A percentile compares a stretch with the other conserved stretches of the same genome.
Evolutionary conservation across 2,329 filamentous ascomycete genomes (phyloP).

Genomic region (Xylaria sp.): DNA sequence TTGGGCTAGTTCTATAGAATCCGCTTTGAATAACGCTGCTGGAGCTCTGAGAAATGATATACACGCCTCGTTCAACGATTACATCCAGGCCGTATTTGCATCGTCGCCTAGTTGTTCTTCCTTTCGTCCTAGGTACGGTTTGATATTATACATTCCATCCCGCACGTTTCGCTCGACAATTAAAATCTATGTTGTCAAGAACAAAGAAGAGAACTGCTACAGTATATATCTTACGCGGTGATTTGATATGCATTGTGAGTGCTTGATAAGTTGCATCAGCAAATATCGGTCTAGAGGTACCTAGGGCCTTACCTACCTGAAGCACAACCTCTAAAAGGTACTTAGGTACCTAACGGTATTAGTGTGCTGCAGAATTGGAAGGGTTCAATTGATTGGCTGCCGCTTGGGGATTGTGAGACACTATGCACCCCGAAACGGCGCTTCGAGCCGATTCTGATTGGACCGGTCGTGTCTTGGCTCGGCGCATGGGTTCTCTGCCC

Average conservation of each 20-base stretch:
- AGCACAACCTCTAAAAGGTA: not conserved
- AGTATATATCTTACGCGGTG: not conserved
- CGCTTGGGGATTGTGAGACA: slow-evolving; percentile 27
- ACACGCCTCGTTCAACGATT: not conserved
- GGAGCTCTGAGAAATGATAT: not conserved
- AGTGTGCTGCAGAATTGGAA: not conserved
- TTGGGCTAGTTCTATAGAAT: not conserved
- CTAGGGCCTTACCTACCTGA: not conserved
- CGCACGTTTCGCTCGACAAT: not conserved
- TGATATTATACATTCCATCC: not conserved
- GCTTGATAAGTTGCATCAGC: not conserved
- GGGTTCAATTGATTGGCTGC: slow-evolving; percentile 30
- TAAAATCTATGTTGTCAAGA: not conserved
- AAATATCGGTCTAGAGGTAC: not conserved
- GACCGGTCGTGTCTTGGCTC: slow-evolving; percentile 22
- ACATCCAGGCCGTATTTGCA: not conserved
- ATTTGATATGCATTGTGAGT: not conserved
- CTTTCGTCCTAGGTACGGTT: not conserved
- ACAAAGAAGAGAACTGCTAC: not conserved
- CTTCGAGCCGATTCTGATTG: slow-evolving; percentile 38
- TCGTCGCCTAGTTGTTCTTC: not conserved
- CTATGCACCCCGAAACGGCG: slow-evolving; percentile 38
- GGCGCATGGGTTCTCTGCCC: slow-evolving; percentile 8
- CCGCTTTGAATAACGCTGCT: not conserved
- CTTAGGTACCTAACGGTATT: not conserved